Evolutionary conservation across 176 grass and related monocot genomes (phyloP), one percentile per base, ranked within the genome.

Genomic region (Avena sativa): DNA sequence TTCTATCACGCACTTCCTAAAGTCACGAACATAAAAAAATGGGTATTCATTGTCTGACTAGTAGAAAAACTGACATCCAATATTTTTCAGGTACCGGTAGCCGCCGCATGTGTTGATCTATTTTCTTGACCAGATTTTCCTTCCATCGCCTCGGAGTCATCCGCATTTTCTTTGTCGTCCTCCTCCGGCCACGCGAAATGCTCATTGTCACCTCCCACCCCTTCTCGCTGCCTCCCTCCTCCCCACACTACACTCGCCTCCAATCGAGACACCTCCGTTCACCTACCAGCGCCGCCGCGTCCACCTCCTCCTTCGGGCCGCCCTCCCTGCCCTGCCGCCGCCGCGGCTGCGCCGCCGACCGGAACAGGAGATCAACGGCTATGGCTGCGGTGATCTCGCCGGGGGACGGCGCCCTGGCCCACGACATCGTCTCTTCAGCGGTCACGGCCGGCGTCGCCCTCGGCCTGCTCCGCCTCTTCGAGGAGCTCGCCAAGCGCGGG

Each of bases 401-500:
- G 15, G 90, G 89, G 74, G 92, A 26, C 32, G 52, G 74, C 2
- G 52, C 74, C 28, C 64, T 95, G 53, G 50, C 30, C 66, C 81
- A 88, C 79, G 93, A 95, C 73, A 66, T 88, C 20, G 88, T 86
- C 78, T 81, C 94, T 17, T 71, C 93, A 0, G 91, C 12, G 50
- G 30, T 92, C 77, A 83, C 93, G 1, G 69, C 86, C 2, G 80
- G 65, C 50, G 78, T 90, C 49, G 88, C 94, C 70, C 90, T 98
- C 75, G 90, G 83, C 25, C 92, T 98, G 58, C 97, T 98, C 47
- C 83, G 89, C 17, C 83, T 96, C 87, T 98, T 90, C 86, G 94
- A 96, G 89, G 94, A 91, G 87, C 82, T 98, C 85, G 92, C 97
- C 67, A 98, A 85, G 65, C 89, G 89, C 87, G 87, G 92, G 51